These are phyloP conservation scores for Calendula officinalis DNA, from an alignment of 129 eudicot genomes.

Conservation along the genomic window DNA sequence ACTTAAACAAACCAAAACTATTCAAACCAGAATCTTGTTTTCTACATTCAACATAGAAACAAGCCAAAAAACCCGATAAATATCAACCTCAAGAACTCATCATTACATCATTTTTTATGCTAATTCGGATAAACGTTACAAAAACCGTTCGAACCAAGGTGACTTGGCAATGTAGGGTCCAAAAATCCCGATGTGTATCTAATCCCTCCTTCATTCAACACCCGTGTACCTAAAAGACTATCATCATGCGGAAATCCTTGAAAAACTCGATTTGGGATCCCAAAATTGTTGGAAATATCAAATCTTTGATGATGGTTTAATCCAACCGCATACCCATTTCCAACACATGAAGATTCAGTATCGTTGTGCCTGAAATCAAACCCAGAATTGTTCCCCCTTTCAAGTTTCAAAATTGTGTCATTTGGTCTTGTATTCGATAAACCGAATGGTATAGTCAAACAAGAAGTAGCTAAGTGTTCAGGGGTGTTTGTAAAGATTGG, in stretches of 20 bases:
- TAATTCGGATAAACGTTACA: slow-evolving; percentile 34
- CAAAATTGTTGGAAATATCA: slow-evolving; percentile 32
- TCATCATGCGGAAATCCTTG: slow-evolving; percentile 34
- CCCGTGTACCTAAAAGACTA: slow-evolving; percentile 31
- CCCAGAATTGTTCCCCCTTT: slow-evolving; percentile 30
- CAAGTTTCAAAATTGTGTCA: slow-evolving; percentile 29
- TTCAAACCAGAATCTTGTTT: slow-evolving; percentile 1
- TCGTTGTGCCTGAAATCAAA: slow-evolving; percentile 32
- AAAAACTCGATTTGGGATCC: slow-evolving; percentile 28
- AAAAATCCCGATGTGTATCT: slow-evolving; percentile 33
- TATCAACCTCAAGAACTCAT: too few species aligned
- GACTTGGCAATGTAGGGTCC: slow-evolving; percentile 31
- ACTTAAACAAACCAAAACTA: slow-evolving; percentile 4
- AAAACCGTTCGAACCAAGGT: slow-evolving; percentile 30
- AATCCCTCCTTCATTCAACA: slow-evolving; percentile 37
- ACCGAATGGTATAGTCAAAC: slow-evolving; percentile 45
- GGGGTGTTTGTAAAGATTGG: slow-evolving; percentile 28
- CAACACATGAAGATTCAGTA: slow-evolving; percentile 30
- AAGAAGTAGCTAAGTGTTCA: slow-evolving; percentile 40
- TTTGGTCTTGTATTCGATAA: slow-evolving; percentile 29
- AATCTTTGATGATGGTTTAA: slow-evolving; percentile 40
- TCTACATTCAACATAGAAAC: slow-evolving; percentile 12
- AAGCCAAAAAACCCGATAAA: slow-evolving; percentile 1
- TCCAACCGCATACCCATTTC: slow-evolving; percentile 37
- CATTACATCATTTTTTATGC: not conserved